Evolutionary conservation across 441 rosid species (phyloP), one percentile per base, ranked within the genome.

Genomic region (Metrosideros polymorpha): DNA sequence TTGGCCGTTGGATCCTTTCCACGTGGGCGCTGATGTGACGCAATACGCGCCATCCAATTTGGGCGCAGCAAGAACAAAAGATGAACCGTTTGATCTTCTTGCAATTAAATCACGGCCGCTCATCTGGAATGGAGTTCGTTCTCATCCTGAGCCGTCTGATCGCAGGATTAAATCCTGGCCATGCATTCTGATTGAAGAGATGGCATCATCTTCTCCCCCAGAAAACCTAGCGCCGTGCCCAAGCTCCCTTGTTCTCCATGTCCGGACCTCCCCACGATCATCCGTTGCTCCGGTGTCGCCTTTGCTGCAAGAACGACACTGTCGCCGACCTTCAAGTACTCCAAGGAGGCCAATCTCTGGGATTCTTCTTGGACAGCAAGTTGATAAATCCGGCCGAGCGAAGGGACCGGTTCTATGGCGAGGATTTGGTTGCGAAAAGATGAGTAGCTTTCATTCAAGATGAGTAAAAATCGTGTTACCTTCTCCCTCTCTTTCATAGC

Each of bases 171-270:
- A 47, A 47, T 10, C 49, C 9, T 7, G 45, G 45, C 45, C 6
- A 25, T 53, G 19, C 4, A 10, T 0, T 4, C 2, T 19, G 9
- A 53, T 19, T 53, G 8, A 53, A n/a, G n/a, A n/a, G n/a, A n/a
- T n/a, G 25, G 25, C 9, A 0, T 53, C 0, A 0, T 53, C 56
- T 53, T 53, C 27, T n/a, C n/a, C n/a, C n/a, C n/a, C n/a, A n/a
- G n/a, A n/a, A n/a, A n/a, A n/a, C n/a, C n/a, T n/a, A n/a, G n/a
- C n/a, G n/a, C n/a, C n/a, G n/a, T n/a, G n/a, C n/a, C n/a, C n/a
- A n/a, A n/a, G n/a, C n/a, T n/a, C n/a, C n/a, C n/a, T n/a, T n/a
- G n/a, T n/a, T n/a, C n/a, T n/a, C n/a, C n/a, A n/a, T n/a, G n/a
- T n/a, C n/a, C 24, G 56, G 56, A 53, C 27, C 27, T 22, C 27